Conservation (phyloP, 805 yeast genomes). For the Myxozyma melibiosi region DNA sequence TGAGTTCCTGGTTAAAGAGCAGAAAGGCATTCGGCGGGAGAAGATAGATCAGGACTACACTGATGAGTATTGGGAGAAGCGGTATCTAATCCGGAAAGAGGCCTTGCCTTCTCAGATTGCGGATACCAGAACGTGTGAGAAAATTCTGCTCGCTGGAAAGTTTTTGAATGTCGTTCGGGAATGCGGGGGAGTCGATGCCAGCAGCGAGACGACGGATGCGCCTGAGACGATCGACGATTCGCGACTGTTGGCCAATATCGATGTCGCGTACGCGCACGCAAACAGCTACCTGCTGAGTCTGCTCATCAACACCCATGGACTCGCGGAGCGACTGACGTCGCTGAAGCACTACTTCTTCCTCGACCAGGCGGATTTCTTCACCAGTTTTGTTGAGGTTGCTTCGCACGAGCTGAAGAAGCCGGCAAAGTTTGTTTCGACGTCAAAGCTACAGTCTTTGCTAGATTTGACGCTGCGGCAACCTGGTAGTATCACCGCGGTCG, state of each 20-base stretch:
- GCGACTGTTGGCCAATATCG: slow-evolving; percentile 54
- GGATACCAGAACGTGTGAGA: slow-evolving; percentile 54
- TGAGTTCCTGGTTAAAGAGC: slow-evolving; percentile 73
- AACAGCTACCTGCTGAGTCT: slow-evolving; percentile 61
- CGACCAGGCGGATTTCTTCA: slow-evolving; percentile 54
- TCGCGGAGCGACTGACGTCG: slow-evolving; percentile 51
- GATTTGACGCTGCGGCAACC: slow-evolving; percentile 47
- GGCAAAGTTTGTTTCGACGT: slow-evolving; percentile 37
- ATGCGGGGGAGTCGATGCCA: slow-evolving; percentile 51
- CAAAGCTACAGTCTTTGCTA: slow-evolving; percentile 44
- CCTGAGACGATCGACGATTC: slow-evolving; percentile 32
- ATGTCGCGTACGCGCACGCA: slow-evolving; percentile 66
- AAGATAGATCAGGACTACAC: slow-evolving; percentile 39
- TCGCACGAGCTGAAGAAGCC: slow-evolving; percentile 56
- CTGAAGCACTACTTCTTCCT: slow-evolving; percentile 63
- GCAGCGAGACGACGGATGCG: slow-evolving; percentile 39
- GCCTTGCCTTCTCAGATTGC: slow-evolving; percentile 71
- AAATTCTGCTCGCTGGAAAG: slow-evolving; percentile 81
- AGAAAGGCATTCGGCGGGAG: slow-evolving; percentile 35
- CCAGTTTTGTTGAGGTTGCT: slow-evolving; percentile 55
- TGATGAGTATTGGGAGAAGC: slow-evolving; percentile 50
- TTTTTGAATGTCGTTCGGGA: slow-evolving; percentile 70
- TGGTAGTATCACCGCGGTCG: slow-evolving; percentile 44
- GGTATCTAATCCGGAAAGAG: slow-evolving; percentile 71
- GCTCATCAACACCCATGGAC: slow-evolving; percentile 61